Conservation (phyloP, 2,329 filamentous ascomycete species). For the Penicillium sp. region DNA sequence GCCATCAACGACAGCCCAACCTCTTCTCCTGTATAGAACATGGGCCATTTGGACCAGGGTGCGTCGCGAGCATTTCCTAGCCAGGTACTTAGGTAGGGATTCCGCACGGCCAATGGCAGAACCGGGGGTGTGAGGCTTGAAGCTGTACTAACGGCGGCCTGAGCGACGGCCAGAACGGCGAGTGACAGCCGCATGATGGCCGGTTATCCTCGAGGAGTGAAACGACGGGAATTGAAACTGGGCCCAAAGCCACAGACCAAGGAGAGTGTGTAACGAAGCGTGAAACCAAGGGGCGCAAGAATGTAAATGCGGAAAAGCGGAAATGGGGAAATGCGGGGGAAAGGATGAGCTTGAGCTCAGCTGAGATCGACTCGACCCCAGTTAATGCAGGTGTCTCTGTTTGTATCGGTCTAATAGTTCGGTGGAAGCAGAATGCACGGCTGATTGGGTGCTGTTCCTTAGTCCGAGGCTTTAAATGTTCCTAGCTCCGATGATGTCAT, state of each 20-base stretch:
- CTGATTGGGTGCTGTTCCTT: not conserved
- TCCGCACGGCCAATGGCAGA: slow-evolving; percentile 68
- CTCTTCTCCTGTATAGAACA: slow-evolving; percentile 71
- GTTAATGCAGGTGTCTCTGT: not conserved
- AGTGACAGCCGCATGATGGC: slow-evolving; percentile 31
- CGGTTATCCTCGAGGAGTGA: slow-evolving; percentile 5
- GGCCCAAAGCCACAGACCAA: slow-evolving; percentile 5
- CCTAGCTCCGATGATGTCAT: slow-evolving; percentile 21
- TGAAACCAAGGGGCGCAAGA: slow-evolving; percentile 6
- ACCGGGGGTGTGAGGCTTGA: slow-evolving; percentile 58
- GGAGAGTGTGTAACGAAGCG: slow-evolving; percentile 7
- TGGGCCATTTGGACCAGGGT: slow-evolving; percentile 81
- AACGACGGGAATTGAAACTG: not conserved
- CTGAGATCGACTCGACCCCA: slow-evolving; percentile 3
- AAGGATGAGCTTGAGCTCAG: slow-evolving; percentile 4
- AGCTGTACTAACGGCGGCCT: slow-evolving; percentile 43
- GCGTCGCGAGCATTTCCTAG: slow-evolving; percentile 63
- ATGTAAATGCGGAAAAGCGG: slow-evolving; percentile 14
- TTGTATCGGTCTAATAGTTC: not conserved
- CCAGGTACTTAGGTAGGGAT: slow-evolving; percentile 75
- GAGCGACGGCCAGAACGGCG: slow-evolving; percentile 34
- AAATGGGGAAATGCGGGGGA: slow-evolving; percentile 11
- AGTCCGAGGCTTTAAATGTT: not conserved
- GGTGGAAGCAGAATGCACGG: not conserved
- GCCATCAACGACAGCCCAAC: slow-evolving; percentile 61